Base-by-base conservation (phyloP, 2,329 filamentous ascomycete genomes). In the Fusarium domesticum region DNA sequence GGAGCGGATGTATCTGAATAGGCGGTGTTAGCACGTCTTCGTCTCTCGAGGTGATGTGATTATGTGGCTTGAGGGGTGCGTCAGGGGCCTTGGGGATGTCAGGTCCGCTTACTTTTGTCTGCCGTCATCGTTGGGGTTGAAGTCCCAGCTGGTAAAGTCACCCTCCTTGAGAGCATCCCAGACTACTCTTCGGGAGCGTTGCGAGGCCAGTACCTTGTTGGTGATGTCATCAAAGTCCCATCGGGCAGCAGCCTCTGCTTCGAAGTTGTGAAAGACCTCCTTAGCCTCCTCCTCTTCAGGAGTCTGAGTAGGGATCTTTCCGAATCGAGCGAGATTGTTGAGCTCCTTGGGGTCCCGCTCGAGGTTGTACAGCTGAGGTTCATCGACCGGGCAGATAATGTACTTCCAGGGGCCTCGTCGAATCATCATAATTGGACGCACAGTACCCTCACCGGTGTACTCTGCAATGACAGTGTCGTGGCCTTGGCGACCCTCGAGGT, bases 401-500 rank as follows among this genome's bases (percentile, higher is more conserved):
- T 90, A 96, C 74, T 96, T 96, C 89, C 89, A 96, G 36, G 79
- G 76, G 7, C 89, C 89, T 42, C 89, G 84, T 45, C 87, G 84
- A 62, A 96, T 96, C 91, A 96, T 96, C 76, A 95, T 89, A 44
- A 95, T 80, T 2, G 91, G 91, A 5, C 87, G 84, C 43, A 95
- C 76, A 1, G 91, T 96, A 37, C 91, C 91, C 69, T 96, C 91
- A 38, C 89, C 91, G 62, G 92, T 95, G 71, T 96, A 96, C 71
- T 96, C 91, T 48, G 89, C 90, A 59, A 92, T 86, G n/a, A 93
- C 90, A 10, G 87, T 93, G 65, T 96, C 90, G 48, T 85, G 84
- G 32, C 81, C 83, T n/a, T 79, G 68, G 17, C 70, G 69, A 43
- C 63, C 81, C 58, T 84, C 72, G 25, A 95, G 75, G 61, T 92